These are phyloP conservation scores for Clitocybe nebularis DNA, from an alignment of 1,284 basidiomycete genomes.

Conservation along the genomic window DNA sequence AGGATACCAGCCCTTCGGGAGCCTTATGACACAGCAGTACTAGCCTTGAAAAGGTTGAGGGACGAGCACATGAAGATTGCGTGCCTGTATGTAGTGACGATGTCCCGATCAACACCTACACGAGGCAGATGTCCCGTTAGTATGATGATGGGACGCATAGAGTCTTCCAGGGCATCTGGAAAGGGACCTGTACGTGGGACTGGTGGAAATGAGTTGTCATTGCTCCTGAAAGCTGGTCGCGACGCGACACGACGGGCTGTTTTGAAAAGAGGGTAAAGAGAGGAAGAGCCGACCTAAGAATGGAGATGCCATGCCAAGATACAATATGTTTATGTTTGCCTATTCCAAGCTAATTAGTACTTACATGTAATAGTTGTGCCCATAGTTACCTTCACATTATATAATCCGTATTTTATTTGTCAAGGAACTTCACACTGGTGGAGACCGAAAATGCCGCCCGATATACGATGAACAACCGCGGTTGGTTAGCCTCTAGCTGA, in stretches of 20 bases:
- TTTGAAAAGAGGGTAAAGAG: constrained; percentile 32
- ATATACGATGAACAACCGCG: no score
- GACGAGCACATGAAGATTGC: constrained; percentile 89
- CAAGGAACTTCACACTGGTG: background rate
- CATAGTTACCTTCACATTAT: constrained; percentile 10
- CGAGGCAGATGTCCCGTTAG: constrained; percentile 47
- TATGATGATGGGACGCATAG: constrained; percentile 50
- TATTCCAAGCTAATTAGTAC: constrained; percentile 16
- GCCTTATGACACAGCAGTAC: constrained; percentile 78
- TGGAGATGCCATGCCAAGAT: constrained; percentile 4
- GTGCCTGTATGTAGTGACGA: constrained; percentile 79
- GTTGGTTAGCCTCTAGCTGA: no score
- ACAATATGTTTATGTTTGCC: constrained; percentile 13
- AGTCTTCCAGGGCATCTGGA: constrained; percentile 38
- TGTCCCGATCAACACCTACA: constrained; percentile 57
- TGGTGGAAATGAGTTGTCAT: constrained; percentile 80
- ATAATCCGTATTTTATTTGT: background rate
- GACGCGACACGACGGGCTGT: constrained; percentile 78
- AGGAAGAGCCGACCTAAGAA: background rate
- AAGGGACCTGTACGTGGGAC: constrained; percentile 70
- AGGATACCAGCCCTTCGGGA: constrained; percentile 54
- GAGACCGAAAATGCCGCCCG: background rate
- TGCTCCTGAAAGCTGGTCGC: constrained; percentile 82
- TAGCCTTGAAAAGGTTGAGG: constrained; percentile 76
- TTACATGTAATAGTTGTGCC: constrained; percentile 4